Evolutionary conservation across 345 rosid genomes (phyloP), one percentile per base, ranked within the genome.

Genomic region (Aquilaria sinensis): DNA sequence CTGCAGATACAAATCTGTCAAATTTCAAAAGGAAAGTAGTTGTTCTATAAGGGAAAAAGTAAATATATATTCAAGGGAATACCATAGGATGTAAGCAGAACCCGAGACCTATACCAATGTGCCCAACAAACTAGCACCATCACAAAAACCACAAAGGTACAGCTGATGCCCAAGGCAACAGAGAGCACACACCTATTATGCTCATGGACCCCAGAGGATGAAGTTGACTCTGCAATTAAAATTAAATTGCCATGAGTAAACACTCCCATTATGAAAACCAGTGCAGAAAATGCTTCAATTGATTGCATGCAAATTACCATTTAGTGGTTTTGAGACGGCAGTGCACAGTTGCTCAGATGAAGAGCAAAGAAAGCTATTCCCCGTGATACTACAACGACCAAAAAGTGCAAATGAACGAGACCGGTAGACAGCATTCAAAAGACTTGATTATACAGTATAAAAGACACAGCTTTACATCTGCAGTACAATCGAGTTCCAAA

Each of bases 301-400:
- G 15, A 10, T 62, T 53, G 8, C 15, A n/a, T 55, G 50, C 66
- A 56, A 37, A 66, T 67, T 85, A 94, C 99, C 90, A 54, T 82
- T 81, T 47, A 64, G 68, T 60, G 83, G 81, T 64, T 88, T 81
- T 47, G 82, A 65, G 57, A 60, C 68, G 60, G 67, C 84, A n/a
- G 61, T 65, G 77, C 97, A 90, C 62, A 72, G 54, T 57, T 82
- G 80, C 67, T 64, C 63, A 11, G 75, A 69, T 49, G 88, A 72
- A 67, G 73, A 68, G 74, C 99, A 94, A 61, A 94, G 90, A 65
- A 80, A 83, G 64, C 57, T 75, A 76, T 94, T 94, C 66, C 97
- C 99, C 31, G 75, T 64, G 50, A 86, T 70, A 57, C 97, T 84
- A 77, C 68, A 67, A 68, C 11, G 7, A 58, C 13, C 5, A 8